A percentile compares a stretch with the other conserved stretches of the same genome.
Evolutionary conservation across 495 filamentous ascomycete species (phyloP).

Genomic region (Oleoguttula mirabilis): DNA sequence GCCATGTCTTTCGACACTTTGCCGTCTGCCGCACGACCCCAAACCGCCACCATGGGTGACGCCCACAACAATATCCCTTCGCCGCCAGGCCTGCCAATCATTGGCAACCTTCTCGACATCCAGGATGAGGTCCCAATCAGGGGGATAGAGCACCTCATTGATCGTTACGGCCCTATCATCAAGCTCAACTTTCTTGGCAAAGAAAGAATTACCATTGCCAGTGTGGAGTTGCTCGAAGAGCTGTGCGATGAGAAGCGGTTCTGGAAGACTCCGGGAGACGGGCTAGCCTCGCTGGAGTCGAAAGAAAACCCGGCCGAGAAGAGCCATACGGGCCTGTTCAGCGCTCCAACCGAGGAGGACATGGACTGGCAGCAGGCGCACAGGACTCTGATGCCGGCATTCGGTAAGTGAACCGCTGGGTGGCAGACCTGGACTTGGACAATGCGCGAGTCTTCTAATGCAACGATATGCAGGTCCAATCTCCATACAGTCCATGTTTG

Average conservation of each 20-base stretch:
- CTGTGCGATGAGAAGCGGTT: conserved; percentile 58
- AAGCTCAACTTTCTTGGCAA: conserved; percentile 13
- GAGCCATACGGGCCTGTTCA: conserved; percentile 45
- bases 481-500: conserved; percentile 55
- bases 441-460: no score
- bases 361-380: conserved; percentile 58
- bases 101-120: conserved; percentile 25
- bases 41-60: neutral
- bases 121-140: conserved; percentile 20
- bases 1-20: conserved; percentile 4
- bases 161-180: conserved; percentile 23
- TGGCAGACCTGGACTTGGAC: no score
- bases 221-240: conserved; percentile 50
- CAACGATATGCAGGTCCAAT: no score
- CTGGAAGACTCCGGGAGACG: conserved; percentile 36
- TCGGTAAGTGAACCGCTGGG: no score
- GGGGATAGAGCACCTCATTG: conserved; percentile 20
- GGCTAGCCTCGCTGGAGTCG: conserved; percentile 37
- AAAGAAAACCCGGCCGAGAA: conserved; percentile 26
- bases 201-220: conserved; percentile 15
- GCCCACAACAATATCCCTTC: conserved; percentile 16
- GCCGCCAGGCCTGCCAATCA: conserved; percentile 19
- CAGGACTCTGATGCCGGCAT: conserved; percentile 36
- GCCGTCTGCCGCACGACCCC: neutral
- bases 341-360: conserved; percentile 22